Conservation (phyloP, 2,329 filamentous ascomycete species). For the Colletotrichum eleusines region DNA sequence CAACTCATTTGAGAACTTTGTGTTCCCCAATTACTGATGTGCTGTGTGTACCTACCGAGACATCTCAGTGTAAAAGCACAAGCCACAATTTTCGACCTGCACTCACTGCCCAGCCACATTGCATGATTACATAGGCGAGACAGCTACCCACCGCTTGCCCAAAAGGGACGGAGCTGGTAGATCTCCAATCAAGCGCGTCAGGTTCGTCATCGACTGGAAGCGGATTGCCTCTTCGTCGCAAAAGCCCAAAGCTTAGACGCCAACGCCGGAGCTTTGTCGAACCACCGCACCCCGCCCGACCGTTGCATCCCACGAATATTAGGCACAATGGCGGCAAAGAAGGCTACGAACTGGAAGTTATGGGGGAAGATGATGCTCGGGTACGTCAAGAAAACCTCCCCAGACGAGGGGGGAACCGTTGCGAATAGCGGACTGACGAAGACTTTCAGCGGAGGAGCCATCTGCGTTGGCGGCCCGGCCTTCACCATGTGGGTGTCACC, state of each 20-base stretch:
- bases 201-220: constrained; percentile 39
- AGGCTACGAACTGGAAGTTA: constrained; percentile 65
- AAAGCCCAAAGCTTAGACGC: not conserved
- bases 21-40: no score
- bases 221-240: constrained; percentile 7
- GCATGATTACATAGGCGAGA: not conserved
- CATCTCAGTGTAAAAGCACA: not conserved
- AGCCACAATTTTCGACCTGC: constrained; percentile 20
- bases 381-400: constrained; percentile 61
- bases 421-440: constrained; percentile 33
- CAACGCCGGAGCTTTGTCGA: not conserved
- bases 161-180: not conserved
- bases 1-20: not conserved
- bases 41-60: not conserved
- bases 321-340: constrained; percentile 58
- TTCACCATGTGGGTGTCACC: constrained; percentile 85
- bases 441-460: constrained; percentile 70
- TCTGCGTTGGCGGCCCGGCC: constrained; percentile 87
- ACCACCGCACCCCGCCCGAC: not conserved
- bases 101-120: not conserved
- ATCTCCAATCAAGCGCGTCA: constrained; percentile 38
- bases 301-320: not conserved
- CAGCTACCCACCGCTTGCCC: constrained; percentile 31
- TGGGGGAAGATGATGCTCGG: constrained; percentile 78
- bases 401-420: not conserved